Conservation (phyloP, 352 stramenopile species). For the Globisporangium barbulae region DNA sequence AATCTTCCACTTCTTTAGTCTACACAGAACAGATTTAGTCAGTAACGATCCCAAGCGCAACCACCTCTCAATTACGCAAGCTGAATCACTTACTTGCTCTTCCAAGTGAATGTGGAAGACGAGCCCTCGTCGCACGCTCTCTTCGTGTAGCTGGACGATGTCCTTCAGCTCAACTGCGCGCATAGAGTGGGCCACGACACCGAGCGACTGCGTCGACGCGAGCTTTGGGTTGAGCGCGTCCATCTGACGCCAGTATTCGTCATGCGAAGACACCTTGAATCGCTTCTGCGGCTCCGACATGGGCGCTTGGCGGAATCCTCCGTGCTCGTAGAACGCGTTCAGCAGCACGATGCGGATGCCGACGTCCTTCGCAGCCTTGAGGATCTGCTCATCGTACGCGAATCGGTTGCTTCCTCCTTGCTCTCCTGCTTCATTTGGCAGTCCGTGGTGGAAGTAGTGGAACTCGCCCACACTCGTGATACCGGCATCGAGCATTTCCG, state of each 20-base stretch:
- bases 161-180: slow-evolving; percentile 57
- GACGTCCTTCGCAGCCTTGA: slow-evolving; percentile 56
- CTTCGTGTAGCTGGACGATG: slow-evolving; percentile 61
- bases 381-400: slow-evolving; percentile 67
- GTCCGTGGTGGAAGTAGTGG: slow-evolving; percentile 77
- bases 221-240: slow-evolving; percentile 39
- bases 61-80: background rate
- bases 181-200: slow-evolving; percentile 77
- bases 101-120: slow-evolving; percentile 73
- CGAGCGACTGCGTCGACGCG: slow-evolving; percentile 46
- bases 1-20: slow-evolving; percentile 76
- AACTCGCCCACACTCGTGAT: slow-evolving; percentile 81
- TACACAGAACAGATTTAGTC: slow-evolving; percentile 7
- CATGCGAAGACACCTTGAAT: slow-evolving; percentile 65
- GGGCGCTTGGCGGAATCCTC: slow-evolving; percentile 51
- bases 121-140: slow-evolving; percentile 56
- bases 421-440: slow-evolving; percentile 22
- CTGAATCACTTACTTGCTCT: slow-evolving; percentile 28
- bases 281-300: slow-evolving; percentile 65
- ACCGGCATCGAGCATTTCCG: slow-evolving; percentile 70
- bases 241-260: slow-evolving; percentile 73
- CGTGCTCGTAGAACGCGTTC: slow-evolving; percentile 75
- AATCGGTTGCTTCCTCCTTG: slow-evolving; percentile 36
- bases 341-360: slow-evolving; percentile 72
- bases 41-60: background rate